These are phyloP conservation scores for Russula vinacea DNA, from an alignment of 768 basidiomycete species.

Conservation along the genomic window DNA sequence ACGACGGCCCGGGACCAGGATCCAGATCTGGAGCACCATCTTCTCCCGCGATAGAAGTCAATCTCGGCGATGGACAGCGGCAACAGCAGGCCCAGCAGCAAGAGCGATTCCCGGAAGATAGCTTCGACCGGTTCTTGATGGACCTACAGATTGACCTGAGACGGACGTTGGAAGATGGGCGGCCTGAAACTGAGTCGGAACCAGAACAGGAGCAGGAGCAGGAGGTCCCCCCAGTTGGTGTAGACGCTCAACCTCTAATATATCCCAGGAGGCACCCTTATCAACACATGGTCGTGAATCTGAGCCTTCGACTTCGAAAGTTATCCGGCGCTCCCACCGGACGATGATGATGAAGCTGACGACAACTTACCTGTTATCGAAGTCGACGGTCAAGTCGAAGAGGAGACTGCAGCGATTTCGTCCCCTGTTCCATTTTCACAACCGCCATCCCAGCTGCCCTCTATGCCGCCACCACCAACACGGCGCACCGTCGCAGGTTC, in stretches of 20 bases:
- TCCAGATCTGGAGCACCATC: not conserved
- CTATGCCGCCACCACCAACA: conserved; percentile 18
- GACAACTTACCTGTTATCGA: not conserved
- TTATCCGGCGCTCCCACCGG: conserved; percentile 19
- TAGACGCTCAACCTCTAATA: not conserved
- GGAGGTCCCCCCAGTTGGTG: not conserved
- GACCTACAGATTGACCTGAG: conserved; percentile 75
- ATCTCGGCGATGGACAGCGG: conserved; percentile 16
- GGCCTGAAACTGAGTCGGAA: conserved; percentile 8
- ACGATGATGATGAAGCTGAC: conserved; percentile 13
- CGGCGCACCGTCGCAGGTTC: conserved; percentile 38
- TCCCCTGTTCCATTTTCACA: not conserved
- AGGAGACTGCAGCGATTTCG: not conserved
- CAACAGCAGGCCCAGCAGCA: conserved; percentile 8
- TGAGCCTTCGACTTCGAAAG: not conserved
- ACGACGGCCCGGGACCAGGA: conserved; percentile 11
- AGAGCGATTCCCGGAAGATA: conserved; percentile 47
- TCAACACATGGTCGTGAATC: not conserved
- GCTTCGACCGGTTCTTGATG: conserved; percentile 77
- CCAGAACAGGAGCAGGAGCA: not conserved
- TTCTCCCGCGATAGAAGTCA: conserved; percentile 6
- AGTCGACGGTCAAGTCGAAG: not conserved
- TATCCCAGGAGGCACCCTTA: conserved; percentile 15
- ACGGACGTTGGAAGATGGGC: conserved; percentile 46
- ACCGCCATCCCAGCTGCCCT: not conserved